A percentile compares a stretch with the other conserved stretches of the same genome.
phyloP scores from a whole-genome alignment of 164 flowering plant genomes.

The Protea cynaroides region DNA sequence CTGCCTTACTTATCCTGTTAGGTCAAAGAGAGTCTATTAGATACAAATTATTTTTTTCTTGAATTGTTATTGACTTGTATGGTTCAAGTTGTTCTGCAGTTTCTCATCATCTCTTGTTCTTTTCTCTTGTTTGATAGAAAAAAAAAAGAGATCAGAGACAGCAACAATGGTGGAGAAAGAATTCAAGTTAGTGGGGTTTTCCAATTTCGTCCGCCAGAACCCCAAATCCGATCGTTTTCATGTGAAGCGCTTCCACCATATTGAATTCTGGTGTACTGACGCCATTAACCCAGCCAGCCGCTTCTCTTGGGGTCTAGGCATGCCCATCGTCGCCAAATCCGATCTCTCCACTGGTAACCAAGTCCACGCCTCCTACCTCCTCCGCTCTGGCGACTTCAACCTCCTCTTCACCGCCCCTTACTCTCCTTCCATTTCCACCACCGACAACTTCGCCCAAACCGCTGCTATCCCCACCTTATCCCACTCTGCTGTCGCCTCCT shows the following conservation, averaged over 20 bases:
- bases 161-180: too few species aligned
- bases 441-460: slow-evolving; percentile 17
- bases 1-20: too few species aligned
- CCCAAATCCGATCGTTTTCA: slow-evolving; percentile 64
- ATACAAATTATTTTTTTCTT: too few species aligned
- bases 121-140: too few species aligned
- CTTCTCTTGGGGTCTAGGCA: slow-evolving; percentile 82
- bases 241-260: slow-evolving; percentile 69
- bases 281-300: slow-evolving; percentile 64
- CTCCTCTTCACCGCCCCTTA: slow-evolving; percentile 86
- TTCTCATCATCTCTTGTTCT: too few species aligned
- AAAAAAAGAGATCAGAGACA: too few species aligned
- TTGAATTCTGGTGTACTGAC: slow-evolving; percentile 80
- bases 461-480: slow-evolving; percentile 61
- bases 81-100: too few species aligned
- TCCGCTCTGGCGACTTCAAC: slow-evolving; percentile 53
- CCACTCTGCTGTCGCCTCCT: slow-evolving; percentile 29
- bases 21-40: too few species aligned
- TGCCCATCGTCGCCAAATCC: slow-evolving; percentile 64
- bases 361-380: slow-evolving; percentile 65
- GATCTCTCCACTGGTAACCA: slow-evolving; percentile 81
- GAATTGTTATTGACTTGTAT: too few species aligned
- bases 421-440: slow-evolving; percentile 45
- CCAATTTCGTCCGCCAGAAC: slow-evolving; percentile 58
- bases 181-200: slow-evolving; percentile 58